A percentile compares a stretch with the other conserved stretches of the same genome.
phyloP scores from a whole-genome alignment of 768 basidiomycete genomes.

The Lanmaoa rubissima region DNA sequence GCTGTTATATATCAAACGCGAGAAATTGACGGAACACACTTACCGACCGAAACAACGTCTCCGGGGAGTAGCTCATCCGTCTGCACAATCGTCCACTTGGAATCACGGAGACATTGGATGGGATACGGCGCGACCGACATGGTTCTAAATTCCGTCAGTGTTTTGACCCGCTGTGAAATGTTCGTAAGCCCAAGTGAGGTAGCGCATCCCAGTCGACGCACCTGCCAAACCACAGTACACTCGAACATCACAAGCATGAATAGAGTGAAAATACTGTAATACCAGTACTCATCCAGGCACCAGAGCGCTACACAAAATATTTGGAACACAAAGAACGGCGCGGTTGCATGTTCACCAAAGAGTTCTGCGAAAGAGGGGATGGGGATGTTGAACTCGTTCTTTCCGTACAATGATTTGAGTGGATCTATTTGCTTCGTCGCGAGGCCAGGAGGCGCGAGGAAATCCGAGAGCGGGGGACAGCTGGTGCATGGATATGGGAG shows the following conservation, averaged over 20 bases:
- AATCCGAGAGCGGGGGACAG: constrained; percentile 65
- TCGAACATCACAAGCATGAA: constrained; percentile 99
- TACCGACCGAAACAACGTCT: constrained; percentile 80
- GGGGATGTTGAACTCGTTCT: constrained; percentile 96
- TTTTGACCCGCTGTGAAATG: constrained; percentile 72
- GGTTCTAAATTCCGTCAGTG: constrained; percentile 92
- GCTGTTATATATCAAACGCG: not conserved
- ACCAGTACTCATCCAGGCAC: constrained; percentile 99
- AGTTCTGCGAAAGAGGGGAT: constrained; percentile 92
- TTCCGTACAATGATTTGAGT: constrained; percentile 72
- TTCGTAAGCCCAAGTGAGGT: not conserved
- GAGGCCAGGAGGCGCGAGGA: constrained; percentile 60
- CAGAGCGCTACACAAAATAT: constrained; percentile 96
- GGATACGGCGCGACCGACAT: constrained; percentile 94
- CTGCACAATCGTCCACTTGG: constrained; percentile 75
- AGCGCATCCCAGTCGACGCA: constrained; percentile 33
- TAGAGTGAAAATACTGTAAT: constrained; percentile 94
- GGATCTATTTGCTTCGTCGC: constrained; percentile 44
- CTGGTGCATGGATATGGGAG: constrained; percentile 86
- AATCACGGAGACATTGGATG: constrained; percentile 77
- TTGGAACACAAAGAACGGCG: constrained; percentile 99
- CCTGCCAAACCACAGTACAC: constrained; percentile 99
- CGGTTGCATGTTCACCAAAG: constrained; percentile 94
- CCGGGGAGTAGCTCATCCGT: constrained; percentile 90
- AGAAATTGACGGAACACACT: constrained; percentile 32